These are phyloP conservation scores for Pseudogymnoascus sp. DNA, from an alignment of 2,329 filamentous ascomycete species.

Conservation along the genomic window DNA sequence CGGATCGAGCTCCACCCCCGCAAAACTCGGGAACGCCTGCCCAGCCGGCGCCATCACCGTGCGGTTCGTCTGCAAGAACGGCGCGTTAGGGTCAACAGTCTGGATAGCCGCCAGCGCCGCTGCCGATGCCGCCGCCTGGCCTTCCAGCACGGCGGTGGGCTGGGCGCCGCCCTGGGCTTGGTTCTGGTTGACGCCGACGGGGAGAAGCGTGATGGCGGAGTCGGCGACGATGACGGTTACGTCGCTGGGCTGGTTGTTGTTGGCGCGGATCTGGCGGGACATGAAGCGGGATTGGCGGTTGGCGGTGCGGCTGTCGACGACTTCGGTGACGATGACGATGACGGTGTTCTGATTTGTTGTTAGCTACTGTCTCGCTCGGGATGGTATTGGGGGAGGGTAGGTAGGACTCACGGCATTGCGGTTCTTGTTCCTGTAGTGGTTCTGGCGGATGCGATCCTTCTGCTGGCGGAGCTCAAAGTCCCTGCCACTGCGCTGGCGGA, in stretches of 20 bases:
- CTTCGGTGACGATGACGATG: conserved; percentile 23
- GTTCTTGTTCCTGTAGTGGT: conserved; percentile 24
- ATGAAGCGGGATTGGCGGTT: conserved; percentile 22
- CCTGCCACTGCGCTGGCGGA: conserved; percentile 8
- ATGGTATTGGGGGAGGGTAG: too few relatives aligned
- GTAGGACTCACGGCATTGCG: conserved; percentile 21
- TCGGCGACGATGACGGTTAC: conserved; percentile 19
- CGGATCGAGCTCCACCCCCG: conserved; percentile 18
- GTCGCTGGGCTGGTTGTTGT: conserved; percentile 13
- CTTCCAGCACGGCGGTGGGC: conserved; percentile 10
- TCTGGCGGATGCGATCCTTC: conserved; percentile 25
- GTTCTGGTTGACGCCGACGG: conserved; percentile 9
- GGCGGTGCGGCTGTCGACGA: conserved; percentile 20
- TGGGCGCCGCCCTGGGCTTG: not conserved
- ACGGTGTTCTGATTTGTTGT: conserved; percentile 23
- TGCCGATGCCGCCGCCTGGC: conserved; percentile 11
- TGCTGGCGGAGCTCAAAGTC: conserved; percentile 15
- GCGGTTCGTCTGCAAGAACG: conserved; percentile 10
- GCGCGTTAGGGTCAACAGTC: conserved; percentile 12
- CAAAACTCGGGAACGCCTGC: conserved; percentile 3
- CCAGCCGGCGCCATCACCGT: conserved; percentile 10
- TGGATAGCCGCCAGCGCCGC: conserved; percentile 11
- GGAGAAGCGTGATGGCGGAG: conserved; percentile 11
- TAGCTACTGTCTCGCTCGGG: conserved; percentile 1
- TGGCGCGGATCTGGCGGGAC: conserved; percentile 22